Evolutionary conservation across 345 rosid genomes (phyloP).

Genomic region (Heritiera fomes): DNA sequence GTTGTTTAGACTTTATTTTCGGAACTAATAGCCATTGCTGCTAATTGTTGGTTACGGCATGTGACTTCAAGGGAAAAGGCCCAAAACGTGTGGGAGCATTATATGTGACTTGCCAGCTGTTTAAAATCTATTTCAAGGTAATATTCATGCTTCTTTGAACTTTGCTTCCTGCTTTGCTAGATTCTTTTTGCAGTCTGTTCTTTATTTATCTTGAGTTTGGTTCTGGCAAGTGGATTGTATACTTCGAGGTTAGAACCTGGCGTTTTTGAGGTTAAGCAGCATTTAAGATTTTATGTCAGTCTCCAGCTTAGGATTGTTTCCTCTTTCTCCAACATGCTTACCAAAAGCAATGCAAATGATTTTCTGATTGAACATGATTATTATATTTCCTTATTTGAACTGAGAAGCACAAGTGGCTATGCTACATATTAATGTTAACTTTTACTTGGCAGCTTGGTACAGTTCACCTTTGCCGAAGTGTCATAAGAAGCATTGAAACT

Average conservation of each 20-base stretch:
- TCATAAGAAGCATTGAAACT: conserved; percentile 95
- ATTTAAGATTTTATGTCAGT: background rate
- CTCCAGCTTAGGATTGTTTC: background rate
- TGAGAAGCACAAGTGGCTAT: conserved; percentile 1
- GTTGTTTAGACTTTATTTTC: conserved; percentile 16
- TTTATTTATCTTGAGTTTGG: background rate
- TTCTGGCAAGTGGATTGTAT: conserved; percentile 1
- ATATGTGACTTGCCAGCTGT: conserved; percentile 92
- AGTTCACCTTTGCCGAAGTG: conserved; percentile 96
- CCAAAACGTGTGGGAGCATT: conserved; percentile 93
- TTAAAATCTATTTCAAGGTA: conserved; percentile 94
- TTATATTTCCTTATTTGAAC: background rate
- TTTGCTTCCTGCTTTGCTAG: background rate
- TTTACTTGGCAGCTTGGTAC: conserved; percentile 82
- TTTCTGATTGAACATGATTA: background rate
- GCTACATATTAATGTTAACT: conserved; percentile 1
- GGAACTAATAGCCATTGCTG: conserved; percentile 6
- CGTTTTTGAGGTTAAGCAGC: conserved; percentile 1
- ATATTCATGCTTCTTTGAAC: conserved; percentile 15
- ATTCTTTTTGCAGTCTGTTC: background rate
- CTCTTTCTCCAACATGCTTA: background rate
- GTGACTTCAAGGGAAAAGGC: conserved; percentile 77
- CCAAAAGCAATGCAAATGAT: conserved; percentile 7
- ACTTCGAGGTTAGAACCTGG: background rate
- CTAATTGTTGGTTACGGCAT: conserved; percentile 19